Base-by-base conservation (phyloP, 768 basidiomycete species). In the Pleurotus platypus region DNA sequence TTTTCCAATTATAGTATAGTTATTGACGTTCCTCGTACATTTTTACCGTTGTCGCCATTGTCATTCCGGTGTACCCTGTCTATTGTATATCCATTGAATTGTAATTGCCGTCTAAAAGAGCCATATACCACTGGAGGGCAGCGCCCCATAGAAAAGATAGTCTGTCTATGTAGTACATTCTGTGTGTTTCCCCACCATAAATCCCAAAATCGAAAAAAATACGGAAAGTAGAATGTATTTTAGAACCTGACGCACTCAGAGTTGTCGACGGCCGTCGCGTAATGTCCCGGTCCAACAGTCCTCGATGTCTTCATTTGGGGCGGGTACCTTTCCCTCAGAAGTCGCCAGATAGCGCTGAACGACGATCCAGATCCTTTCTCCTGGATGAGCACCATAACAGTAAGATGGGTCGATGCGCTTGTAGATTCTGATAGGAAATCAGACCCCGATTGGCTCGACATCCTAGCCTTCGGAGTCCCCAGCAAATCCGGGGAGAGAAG, bases 321-420 rank as follows among this genome's bases (percentile, higher is more conserved):
- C 37, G 72, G 75, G 83, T 92, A 94, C 60, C 84, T 80, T 40
- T 85, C 83, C 65, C 86, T 82, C 62, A 95, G 69, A 61, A 82
- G 80, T 65, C 82, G 82, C 76, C 88, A 91, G 9, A 94, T 77
- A 4, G 79, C 74, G 69, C 86, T 87, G 76, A 97, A 96, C 46
- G 90, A 87, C 55, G 92, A 88, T 66, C 89, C 79, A 5, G 93
- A 91, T 22, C 95, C 95, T 70, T 94, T 97, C 76, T 97, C 94
- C 61, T 91, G 86, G 20, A 90, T 80, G 63, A 98, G 73, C 55
- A 86, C 84, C 59, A 95, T 81, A 43, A 84, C 84, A 12, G 55
- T 46, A 22, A 47, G 42, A 45, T 56, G 20, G 24, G n/a, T n/a
- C 24, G 46, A 56, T 22, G 35, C 24, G n/a, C n/a, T 18, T 8